Evolutionary conservation across 176 grass and related monocot species (phyloP).

Genomic region (Canna indica): DNA sequence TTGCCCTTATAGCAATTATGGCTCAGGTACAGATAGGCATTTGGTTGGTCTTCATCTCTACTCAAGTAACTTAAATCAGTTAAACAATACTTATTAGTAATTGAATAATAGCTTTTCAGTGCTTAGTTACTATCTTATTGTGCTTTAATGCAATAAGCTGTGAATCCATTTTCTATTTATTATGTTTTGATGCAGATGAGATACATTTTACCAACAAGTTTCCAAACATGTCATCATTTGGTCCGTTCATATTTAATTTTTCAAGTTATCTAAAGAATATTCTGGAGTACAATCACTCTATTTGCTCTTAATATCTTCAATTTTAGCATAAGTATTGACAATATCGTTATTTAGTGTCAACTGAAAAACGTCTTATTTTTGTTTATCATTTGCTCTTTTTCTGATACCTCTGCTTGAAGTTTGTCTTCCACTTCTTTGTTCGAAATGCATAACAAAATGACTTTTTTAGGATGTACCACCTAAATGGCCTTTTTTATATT

Average conservation of each 20-base stretch:
- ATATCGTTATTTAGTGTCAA: not conserved
- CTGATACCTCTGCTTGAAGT: not conserved
- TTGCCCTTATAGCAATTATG: conserved; percentile 87
- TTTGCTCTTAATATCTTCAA: not conserved
- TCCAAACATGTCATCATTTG: not conserved
- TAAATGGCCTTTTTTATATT: not conserved
- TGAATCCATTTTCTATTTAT: not conserved
- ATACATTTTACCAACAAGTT: not conserved
- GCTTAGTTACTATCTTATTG: not conserved
- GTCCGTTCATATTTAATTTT: not conserved
- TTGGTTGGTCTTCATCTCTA: conserved; percentile 1
- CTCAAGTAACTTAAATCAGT: not conserved
- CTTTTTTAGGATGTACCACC: not conserved
- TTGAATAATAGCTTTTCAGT: not conserved
- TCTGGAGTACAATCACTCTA: not conserved
- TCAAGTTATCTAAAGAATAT: not conserved
- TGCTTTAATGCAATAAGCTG: not conserved
- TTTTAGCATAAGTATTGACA: not conserved
- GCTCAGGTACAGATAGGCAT: conserved; percentile 59
- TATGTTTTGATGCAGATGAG: not conserved
- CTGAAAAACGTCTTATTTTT: not conserved
- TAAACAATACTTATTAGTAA: not conserved
- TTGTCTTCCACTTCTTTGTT: not conserved
- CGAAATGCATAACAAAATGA: not conserved
- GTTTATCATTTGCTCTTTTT: not conserved